phyloP scores from a whole-genome alignment of 2,329 filamentous ascomycete genomes.

The Exophiala sp. region DNA sequence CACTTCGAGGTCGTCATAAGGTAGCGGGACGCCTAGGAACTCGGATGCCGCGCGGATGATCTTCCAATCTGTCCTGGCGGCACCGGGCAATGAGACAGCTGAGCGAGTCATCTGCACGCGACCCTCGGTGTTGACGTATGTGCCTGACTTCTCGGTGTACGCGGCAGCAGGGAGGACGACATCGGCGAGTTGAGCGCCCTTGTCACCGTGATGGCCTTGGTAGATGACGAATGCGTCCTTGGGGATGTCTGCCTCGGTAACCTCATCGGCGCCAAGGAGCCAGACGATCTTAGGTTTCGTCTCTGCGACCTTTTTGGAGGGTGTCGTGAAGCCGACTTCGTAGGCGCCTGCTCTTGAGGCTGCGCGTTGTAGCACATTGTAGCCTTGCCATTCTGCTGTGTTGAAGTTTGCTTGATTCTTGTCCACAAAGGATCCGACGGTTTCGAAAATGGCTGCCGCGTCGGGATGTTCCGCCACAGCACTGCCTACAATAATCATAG shows the following conservation, averaged over 20 bases:
- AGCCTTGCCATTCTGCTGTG: conserved; percentile 92
- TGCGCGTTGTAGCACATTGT: conserved; percentile 91
- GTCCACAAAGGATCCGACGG: conserved; percentile 83
- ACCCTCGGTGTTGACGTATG: conserved; percentile 97
- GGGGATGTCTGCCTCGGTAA: conserved; percentile 79
- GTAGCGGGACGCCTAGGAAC: conserved; percentile 80
- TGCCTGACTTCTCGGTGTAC: conserved; percentile 94
- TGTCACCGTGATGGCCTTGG: conserved; percentile 96
- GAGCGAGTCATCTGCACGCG: conserved; percentile 90
- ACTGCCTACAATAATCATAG: conserved; percentile 95
- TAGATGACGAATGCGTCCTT: conserved; percentile 97
- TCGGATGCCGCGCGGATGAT: conserved; percentile 91
- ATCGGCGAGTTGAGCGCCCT: conserved; percentile 87
- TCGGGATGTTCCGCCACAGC: conserved; percentile 87
- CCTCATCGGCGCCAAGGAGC: conserved; percentile 93
- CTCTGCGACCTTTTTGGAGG: conserved; percentile 74
- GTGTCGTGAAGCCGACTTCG: conserved; percentile 90
- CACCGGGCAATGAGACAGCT: conserved; percentile 83
- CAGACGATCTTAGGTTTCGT: conserved; percentile 93
- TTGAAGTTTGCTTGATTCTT: conserved; percentile 87
- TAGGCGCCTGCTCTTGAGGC: conserved; percentile 91
- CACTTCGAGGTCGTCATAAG: conserved; percentile 87
- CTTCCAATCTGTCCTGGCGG: conserved; percentile 96
- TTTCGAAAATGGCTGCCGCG: conserved; percentile 89
- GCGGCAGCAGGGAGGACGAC: conserved; percentile 90